These are phyloP conservation scores for Monosporascus cannonballus DNA, from an alignment of 2,329 filamentous ascomycete species.

Conservation along the genomic window DNA sequence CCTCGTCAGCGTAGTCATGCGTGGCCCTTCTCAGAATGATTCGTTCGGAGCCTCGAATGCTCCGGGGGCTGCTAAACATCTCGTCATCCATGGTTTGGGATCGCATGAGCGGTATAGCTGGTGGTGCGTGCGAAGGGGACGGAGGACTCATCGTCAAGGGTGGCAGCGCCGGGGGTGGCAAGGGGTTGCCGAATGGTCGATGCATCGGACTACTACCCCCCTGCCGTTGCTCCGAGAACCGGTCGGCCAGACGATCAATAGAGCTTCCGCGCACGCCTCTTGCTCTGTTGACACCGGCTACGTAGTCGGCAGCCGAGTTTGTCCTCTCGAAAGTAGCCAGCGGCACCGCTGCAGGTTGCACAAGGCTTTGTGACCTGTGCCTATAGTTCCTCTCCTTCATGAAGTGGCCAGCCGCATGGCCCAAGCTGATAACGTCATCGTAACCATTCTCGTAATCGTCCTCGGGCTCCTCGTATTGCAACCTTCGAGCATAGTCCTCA, in stretches of 20 bases:
- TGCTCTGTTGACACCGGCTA: slow-evolving; percentile 35
- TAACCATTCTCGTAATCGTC: slow-evolving; percentile 32
- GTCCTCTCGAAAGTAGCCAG: slow-evolving; percentile 29
- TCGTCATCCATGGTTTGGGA: slow-evolving; percentile 38
- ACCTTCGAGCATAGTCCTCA: slow-evolving; percentile 31
- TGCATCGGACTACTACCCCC: slow-evolving; percentile 18
- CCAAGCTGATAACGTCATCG: slow-evolving; percentile 36
- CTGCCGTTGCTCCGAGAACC: slow-evolving; percentile 40
- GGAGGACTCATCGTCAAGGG: slow-evolving; percentile 25
- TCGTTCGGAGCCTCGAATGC: slow-evolving; percentile 24
- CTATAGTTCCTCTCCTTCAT: slow-evolving; percentile 53
- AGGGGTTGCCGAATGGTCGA: slow-evolving; percentile 17
- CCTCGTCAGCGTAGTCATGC: slow-evolving; percentile 20
- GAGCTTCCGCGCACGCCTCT: slow-evolving; percentile 36
- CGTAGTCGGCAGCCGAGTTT: slow-evolving; percentile 34
- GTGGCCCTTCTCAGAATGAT: slow-evolving; percentile 18
- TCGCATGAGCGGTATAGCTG: slow-evolving; percentile 27
- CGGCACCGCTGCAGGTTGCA: slow-evolving; percentile 24
- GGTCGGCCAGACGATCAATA: slow-evolving; percentile 44
- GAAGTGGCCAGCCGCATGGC: slow-evolving; percentile 50
- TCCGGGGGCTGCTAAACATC: slow-evolving; percentile 27
- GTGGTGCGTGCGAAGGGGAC: slow-evolving; percentile 17
- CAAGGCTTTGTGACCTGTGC: slow-evolving; percentile 30
- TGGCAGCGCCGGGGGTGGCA: slow-evolving; percentile 19
- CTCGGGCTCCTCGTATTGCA: slow-evolving; percentile 29